Evolutionary conservation across 305 asterid species (phyloP).

Genomic region (Solanum hybrid): DNA sequence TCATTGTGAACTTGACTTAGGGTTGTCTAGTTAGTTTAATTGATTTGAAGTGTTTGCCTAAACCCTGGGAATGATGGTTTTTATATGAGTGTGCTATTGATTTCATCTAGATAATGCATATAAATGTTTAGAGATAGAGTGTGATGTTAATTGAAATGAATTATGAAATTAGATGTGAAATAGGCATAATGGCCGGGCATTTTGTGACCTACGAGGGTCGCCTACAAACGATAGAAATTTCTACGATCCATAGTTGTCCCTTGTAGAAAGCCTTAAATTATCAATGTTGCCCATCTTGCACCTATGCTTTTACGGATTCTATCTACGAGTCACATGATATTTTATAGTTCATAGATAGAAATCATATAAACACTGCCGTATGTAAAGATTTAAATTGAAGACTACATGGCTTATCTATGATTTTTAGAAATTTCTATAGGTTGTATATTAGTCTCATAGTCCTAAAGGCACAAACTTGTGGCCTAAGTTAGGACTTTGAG

Average conservation of each 20-base stretch:
- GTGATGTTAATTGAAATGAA: background rate
- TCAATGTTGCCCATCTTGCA: background rate
- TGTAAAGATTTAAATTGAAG: background rate
- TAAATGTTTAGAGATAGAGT: background rate
- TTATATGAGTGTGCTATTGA: background rate
- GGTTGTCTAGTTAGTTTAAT: background rate
- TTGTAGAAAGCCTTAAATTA: background rate
- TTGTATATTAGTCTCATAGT: background rate
- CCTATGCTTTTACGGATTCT: background rate
- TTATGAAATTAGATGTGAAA: background rate
- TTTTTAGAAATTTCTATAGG: background rate
- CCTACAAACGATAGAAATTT: background rate
- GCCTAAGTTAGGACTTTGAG: background rate
- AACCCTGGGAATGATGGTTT: background rate
- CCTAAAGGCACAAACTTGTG: background rate
- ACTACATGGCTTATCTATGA: background rate
- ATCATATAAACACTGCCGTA: background rate
- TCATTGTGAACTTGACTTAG: background rate
- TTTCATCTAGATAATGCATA: background rate
- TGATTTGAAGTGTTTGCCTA: background rate
- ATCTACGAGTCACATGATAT: background rate
- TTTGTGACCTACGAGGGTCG: background rate
- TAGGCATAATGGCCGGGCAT: background rate
- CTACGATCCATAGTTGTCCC: background rate
- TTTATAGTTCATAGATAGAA: background rate